phyloP scores from a whole-genome alignment of 306 rosid species.

The Arachis hypogaea region DNA sequence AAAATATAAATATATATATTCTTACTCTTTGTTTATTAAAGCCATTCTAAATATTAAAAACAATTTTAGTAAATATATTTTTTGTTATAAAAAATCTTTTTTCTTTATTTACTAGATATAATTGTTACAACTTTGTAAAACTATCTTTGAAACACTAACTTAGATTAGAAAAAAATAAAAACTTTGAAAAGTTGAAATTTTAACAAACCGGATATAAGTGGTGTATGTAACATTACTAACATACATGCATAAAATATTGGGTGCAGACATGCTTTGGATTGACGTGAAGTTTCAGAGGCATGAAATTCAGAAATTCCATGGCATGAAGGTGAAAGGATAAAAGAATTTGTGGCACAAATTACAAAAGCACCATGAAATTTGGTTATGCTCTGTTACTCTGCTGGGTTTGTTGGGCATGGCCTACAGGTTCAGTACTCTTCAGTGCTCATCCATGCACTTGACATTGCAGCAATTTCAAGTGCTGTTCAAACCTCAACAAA shows the following conservation, averaged over 20 bases:
- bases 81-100: too few species aligned
- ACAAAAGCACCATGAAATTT: conserved; percentile 39
- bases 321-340: conserved; percentile 29
- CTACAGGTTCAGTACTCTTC: conserved; percentile 34
- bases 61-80: too few species aligned
- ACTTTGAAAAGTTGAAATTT: too few species aligned
- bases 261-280: conserved; percentile 44
- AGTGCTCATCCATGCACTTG: too few species aligned
- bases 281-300: conserved; percentile 49
- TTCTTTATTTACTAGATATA: too few species aligned
- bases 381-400: conserved; percentile 38
- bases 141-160: too few species aligned
- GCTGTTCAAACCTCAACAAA: neutral
- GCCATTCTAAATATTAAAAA: too few species aligned
- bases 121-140: too few species aligned
- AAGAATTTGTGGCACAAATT: conserved; percentile 19
- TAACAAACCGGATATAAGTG: too few species aligned
- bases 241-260: neutral
- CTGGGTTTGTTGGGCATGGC: conserved; percentile 52
- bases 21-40: too few species aligned
- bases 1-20: too few species aligned
- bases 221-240: neutral
- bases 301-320: conserved; percentile 40
- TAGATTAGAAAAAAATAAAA: too few species aligned
- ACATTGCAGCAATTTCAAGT: conserved; percentile 31